A percentile compares a stretch with the other conserved stretches of the same genome.
phyloP scores from a whole-genome alignment of 345 rosid genomes.

The Rhodamnia rubescens region DNA sequence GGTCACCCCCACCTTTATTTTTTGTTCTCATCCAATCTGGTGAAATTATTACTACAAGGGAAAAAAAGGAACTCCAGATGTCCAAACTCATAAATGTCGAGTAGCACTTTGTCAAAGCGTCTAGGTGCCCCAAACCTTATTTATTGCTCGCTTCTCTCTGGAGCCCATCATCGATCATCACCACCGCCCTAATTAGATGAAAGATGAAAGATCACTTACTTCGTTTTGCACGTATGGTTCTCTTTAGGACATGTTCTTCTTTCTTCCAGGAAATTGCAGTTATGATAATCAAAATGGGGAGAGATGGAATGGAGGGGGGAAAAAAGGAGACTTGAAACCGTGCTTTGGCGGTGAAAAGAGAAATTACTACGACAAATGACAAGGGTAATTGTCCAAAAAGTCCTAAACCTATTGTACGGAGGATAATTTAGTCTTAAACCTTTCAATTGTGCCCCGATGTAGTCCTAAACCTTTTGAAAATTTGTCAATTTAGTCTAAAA shows the following conservation, averaged over 20 bases:
- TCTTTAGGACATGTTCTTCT: neutral
- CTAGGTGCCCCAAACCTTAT: neutral
- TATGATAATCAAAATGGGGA: neutral
- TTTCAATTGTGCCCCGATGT: no score
- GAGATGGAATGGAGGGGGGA: neutral
- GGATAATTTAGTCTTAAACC: no score
- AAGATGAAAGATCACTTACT: neutral
- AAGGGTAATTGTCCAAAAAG: no score
- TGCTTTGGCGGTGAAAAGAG: neutral
- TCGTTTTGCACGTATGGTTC: neutral
- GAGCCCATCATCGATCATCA: neutral
- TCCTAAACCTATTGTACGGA: no score
- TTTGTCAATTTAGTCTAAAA: no score
- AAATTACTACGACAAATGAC: no score
- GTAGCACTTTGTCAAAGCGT: slow-evolving; percentile 2
- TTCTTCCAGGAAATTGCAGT: neutral
- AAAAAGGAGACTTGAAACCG: no score
- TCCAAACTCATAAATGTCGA: slow-evolving; percentile 5
- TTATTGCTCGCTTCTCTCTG: neutral
- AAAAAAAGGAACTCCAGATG: neutral
- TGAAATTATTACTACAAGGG: neutral
- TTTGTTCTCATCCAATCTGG: neutral
- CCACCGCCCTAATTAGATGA: neutral
- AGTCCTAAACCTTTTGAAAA: no score
- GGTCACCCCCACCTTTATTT: neutral